A percentile compares a stretch with the other conserved stretches of the same genome.
Conservation (phyloP, 805 yeast genomes). For the Starmerella sp. region DNA sequence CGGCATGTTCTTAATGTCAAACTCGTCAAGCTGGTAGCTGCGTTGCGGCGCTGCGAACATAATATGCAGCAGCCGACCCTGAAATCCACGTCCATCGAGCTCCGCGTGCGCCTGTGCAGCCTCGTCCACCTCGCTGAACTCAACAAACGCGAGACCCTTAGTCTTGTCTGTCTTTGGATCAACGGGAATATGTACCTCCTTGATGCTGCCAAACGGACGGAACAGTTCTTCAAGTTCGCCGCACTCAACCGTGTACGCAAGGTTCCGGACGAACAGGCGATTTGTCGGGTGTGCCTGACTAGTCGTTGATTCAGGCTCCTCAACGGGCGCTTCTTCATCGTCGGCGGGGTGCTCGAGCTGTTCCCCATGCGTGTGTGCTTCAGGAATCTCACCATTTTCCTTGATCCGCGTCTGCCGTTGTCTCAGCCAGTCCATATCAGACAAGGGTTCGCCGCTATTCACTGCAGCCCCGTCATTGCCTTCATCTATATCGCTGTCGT, state of each 20-base stretch:
- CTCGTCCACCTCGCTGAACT: conserved; percentile 53
- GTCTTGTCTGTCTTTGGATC: conserved; percentile 84
- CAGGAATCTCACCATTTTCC: conserved; percentile 30
- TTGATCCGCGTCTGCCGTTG: conserved; percentile 60
- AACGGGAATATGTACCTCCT: conserved; percentile 85
- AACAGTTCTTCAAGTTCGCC: conserved; percentile 63
- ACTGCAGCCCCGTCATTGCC: background rate
- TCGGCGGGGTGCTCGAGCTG: conserved; percentile 3
- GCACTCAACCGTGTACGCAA: conserved; percentile 67
- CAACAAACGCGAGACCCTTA: conserved; percentile 84
- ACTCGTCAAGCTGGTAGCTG: conserved; percentile 76
- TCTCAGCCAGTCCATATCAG: conserved; percentile 83
- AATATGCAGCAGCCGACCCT: conserved; percentile 85
- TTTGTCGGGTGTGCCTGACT: conserved; percentile 41
- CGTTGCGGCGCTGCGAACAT: conserved; percentile 77
- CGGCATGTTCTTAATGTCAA: conserved; percentile 81
- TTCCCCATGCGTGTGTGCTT: background rate
- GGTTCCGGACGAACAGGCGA: conserved; percentile 78
- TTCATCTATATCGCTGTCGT: conserved; percentile 25
- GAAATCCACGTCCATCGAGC: conserved; percentile 81
- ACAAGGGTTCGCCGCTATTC: conserved; percentile 28
- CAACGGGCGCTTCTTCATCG: conserved; percentile 11
- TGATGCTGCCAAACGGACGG: conserved; percentile 53
- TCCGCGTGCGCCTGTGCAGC: conserved; percentile 66
- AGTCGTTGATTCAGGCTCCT: background rate